A percentile compares a stretch with the other conserved stretches of the same genome.
Conservation (phyloP, 2,329 filamentous ascomycete species). For the Zarea fungicola region DNA sequence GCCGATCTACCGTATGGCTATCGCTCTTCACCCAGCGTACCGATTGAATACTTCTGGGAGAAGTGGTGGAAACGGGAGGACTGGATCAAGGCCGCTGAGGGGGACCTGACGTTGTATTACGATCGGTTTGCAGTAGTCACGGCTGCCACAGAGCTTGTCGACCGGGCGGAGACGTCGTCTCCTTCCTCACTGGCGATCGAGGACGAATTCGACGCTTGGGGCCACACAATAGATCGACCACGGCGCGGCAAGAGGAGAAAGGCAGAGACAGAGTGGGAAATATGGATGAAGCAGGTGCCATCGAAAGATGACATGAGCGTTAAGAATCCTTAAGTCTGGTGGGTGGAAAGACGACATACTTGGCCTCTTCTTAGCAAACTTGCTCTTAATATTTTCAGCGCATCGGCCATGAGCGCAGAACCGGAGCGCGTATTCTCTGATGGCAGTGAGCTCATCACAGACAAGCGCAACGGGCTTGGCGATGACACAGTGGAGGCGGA, state of each 20-base stretch:
- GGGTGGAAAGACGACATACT: background rate
- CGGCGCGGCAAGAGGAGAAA: background rate
- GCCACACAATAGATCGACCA: background rate
- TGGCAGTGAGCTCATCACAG: background rate
- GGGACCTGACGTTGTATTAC: background rate
- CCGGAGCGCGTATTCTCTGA: background rate
- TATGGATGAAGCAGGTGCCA: background rate
- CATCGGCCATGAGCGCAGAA: background rate
- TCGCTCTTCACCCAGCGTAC: background rate
- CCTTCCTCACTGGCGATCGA: background rate
- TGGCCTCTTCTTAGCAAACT: constrained; percentile 1
- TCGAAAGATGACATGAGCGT: background rate
- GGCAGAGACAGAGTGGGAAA: background rate
- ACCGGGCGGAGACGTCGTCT: background rate
- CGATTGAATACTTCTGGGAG: background rate
- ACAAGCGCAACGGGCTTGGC: background rate
- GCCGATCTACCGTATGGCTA: background rate
- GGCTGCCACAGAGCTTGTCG: background rate
- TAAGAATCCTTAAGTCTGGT: background rate
- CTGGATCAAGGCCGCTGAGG: background rate
- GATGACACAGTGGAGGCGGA: background rate
- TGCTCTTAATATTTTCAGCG: constrained; percentile 2
- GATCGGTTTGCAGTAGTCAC: background rate
- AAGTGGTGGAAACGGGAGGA: background rate
- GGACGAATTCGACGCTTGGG: background rate